phyloP scores from a whole-genome alignment of 2,329 filamentous ascomycete species.

The Penicillium sp. region DNA sequence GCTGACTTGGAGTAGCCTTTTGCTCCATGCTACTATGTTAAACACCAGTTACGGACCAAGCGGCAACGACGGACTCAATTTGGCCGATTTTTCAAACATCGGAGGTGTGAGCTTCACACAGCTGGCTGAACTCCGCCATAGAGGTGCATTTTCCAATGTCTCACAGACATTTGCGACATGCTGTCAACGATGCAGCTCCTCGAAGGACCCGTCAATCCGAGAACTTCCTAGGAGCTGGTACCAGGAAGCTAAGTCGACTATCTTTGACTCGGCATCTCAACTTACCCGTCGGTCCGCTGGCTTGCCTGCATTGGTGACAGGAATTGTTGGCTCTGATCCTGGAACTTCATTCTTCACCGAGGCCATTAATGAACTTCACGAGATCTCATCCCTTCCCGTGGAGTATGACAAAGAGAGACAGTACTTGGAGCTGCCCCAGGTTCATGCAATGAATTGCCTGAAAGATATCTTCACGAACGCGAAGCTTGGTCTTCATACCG shows the following conservation, averaged over 20 bases:
- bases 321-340: constrained; percentile 65
- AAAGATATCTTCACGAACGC: constrained; percentile 90
- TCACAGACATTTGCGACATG: constrained; percentile 82
- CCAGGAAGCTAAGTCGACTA: constrained; percentile 63
- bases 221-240: constrained; percentile 69
- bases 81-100: constrained; percentile 61
- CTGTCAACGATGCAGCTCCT: constrained; percentile 65
- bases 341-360: constrained; percentile 50
- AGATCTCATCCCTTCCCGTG: constrained; percentile 37
- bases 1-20: constrained; percentile 56
- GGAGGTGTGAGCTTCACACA: constrained; percentile 79
- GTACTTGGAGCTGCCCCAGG: constrained; percentile 71
- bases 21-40: constrained; percentile 64
- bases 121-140: constrained; percentile 77
- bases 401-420: constrained; percentile 31
- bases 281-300: constrained; percentile 87
- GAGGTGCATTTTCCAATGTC: constrained; percentile 91
- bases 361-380: constrained; percentile 44
- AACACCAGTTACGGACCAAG: constrained; percentile 53
- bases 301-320: constrained; percentile 81
- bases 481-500: constrained; percentile 68
- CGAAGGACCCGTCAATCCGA: constrained; percentile 46
- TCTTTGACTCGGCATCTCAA: constrained; percentile 73
- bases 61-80: constrained; percentile 49
- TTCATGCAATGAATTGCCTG: constrained; percentile 91